phyloP scores from a whole-genome alignment of 345 rosid genomes.

The Rhodamnia rubescens region DNA sequence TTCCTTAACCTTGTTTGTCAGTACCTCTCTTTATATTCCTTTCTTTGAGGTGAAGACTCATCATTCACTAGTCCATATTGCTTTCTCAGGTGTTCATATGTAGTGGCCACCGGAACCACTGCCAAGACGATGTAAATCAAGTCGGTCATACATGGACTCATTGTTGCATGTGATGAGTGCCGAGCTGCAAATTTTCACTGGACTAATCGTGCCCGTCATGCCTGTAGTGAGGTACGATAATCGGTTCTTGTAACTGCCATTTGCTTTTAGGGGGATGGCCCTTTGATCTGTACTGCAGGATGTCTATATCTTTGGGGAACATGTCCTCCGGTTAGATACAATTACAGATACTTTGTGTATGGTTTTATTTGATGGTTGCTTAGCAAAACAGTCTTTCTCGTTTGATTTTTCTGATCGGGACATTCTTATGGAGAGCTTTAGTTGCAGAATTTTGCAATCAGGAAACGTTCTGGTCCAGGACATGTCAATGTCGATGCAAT shows the following conservation, averaged over 20 bases:
- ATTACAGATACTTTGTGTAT: neutral
- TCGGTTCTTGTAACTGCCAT: no score
- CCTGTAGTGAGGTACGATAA: no score
- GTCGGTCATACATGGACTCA: conserved; percentile 59
- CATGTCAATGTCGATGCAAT: neutral
- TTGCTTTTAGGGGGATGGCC: no score
- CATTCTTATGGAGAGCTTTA: neutral
- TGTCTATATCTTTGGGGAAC: neutral
- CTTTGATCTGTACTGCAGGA: no score
- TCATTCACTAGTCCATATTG: no score
- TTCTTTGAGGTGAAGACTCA: no score
- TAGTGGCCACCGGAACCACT: no score
- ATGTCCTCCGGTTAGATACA: conserved; percentile 40
- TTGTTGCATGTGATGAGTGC: conserved; percentile 87
- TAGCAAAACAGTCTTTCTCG: neutral
- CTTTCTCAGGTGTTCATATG: no score
- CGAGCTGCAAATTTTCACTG: conserved; percentile 80
- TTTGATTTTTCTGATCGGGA: neutral
- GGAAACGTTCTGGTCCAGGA: neutral
- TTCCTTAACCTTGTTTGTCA: neutral
- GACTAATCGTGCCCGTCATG: neutral
- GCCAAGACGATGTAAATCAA: no score
- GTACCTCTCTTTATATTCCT: no score
- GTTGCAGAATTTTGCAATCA: neutral
- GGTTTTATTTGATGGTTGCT: neutral